Evolutionary conservation across 2,329 filamentous ascomycete species (phyloP).

Genomic region (Microdochium trichocladiopsis): DNA sequence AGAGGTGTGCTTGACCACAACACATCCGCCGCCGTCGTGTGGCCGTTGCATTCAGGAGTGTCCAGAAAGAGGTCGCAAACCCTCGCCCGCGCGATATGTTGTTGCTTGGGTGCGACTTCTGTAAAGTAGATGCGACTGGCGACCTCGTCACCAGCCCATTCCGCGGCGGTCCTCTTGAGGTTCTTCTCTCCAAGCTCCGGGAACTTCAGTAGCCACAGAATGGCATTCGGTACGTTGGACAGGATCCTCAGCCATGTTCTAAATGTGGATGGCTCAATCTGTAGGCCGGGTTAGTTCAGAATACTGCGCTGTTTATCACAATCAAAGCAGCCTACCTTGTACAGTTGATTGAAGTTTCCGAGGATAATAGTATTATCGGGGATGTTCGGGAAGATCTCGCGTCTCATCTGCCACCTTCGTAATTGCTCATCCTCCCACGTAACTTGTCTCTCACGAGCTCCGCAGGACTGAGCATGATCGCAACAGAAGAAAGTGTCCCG

Average conservation of each 20-base stretch:
- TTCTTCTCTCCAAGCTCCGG: conserved; percentile 88
- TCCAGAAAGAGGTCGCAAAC: conserved; percentile 94
- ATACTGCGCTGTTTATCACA: conserved; percentile 2
- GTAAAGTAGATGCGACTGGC: conserved; percentile 88
- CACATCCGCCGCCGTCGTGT: conserved; percentile 94
- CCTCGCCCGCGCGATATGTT: conserved; percentile 86
- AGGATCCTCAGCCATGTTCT: conserved; percentile 93
- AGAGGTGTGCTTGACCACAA: conserved; percentile 94
- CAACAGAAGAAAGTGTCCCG: conserved; percentile 97
- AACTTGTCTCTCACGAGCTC: conserved; percentile 56
- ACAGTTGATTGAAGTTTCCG: conserved; percentile 97
- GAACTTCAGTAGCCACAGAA: conserved; percentile 95
- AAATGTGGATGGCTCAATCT: conserved; percentile 97
- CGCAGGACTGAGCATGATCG: conserved; percentile 88
- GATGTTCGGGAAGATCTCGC: conserved; percentile 79
- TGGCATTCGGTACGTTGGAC: conserved; percentile 73
- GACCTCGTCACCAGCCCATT: conserved; percentile 81
- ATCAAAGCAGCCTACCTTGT: conserved; percentile 62
- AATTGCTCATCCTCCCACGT: conserved; percentile 80
- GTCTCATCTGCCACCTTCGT: conserved; percentile 86
- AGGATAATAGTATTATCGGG: conserved; percentile 82
- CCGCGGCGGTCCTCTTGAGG: conserved; percentile 68
- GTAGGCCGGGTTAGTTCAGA: conserved; percentile 7
- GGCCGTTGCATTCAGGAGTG: conserved; percentile 95
- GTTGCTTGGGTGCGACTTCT: conserved; percentile 89